Base-by-base conservation (phyloP, 2,329 filamentous ascomycete species). In the Huntiella omanensis region DNA sequence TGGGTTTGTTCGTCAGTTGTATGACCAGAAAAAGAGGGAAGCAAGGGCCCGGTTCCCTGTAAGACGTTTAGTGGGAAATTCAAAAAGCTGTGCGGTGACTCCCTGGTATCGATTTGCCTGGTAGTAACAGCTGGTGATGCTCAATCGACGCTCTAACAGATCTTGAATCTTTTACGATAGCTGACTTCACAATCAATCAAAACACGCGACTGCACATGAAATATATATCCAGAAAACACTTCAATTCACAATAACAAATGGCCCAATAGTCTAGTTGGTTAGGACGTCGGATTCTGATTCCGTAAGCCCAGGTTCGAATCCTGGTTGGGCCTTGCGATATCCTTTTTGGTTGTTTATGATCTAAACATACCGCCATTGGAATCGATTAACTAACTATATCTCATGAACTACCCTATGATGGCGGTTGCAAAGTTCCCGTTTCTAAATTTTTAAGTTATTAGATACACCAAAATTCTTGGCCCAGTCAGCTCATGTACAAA, bases 351-450 rank as follows among this genome's bases (percentile, higher is more conserved):
- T n/a, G 5, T 36, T 36, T 7, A 36, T 36, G 3, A 13, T 11
- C 4, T 36, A 1, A 6, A n/a, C 34, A n/a, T 11, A 36, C 7
- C 7, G 11, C 11, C 2, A 36, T 36, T 36, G 12, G 2, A 3
- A 36, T 36, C 12, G 11, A 16, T 15, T 11, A 8, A 19, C 33
- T 13, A 35, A 36, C 34, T 36, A 16, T 7, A 2, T 10, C 15
- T 10, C n/a, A 5, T 19, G 6, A 32, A 13, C 5, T 17, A 33
- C n/a, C 34, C 70, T 58, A 84, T 49, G 76, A 71, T 3, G 84
- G 82, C 17, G 88, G 82, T 58, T 86, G 83, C 37, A 92, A 64
- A 54, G 81, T 86, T 53, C 87, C 83, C 55, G 85, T 92, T 35
- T 83, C 84, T 92, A 53, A 13, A 11, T n/a, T 36, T 13, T 34